Percentiles rank a stretch among this genome's conserved stretches.
phyloP scores from a whole-genome alignment of 257 asterid species.

The Prunella vulgaris region DNA sequence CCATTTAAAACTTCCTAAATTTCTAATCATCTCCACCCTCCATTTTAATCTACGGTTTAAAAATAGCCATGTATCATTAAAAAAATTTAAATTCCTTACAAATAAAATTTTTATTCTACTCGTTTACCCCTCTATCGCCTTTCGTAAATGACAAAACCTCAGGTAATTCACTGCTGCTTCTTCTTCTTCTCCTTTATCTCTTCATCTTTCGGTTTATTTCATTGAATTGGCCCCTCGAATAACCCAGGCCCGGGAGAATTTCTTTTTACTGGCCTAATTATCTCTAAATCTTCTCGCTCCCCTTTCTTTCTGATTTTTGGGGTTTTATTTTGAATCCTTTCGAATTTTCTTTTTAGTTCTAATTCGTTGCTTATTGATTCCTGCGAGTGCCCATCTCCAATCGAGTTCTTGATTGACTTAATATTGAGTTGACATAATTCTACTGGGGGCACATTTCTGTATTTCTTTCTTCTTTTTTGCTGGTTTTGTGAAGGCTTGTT shows the following conservation, averaged over 20 bases:
- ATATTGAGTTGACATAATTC: too few species aligned
- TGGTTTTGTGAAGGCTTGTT: too few species aligned
- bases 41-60: too few species aligned
- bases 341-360: not conserved
- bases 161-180: conserved; percentile 19
- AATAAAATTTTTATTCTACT: too few species aligned
- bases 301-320: not conserved
- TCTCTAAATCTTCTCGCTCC: not conserved
- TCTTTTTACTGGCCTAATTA: not conserved
- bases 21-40: too few species aligned
- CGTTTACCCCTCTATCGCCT: not conserved
- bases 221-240: not conserved
- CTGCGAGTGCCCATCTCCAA: not conserved
- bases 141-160: not conserved
- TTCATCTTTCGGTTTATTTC: not conserved
- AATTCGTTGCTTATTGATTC: not conserved
- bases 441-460: too few species aligned
- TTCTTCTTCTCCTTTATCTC: not conserved
- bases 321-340: not conserved
- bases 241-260: not conserved
- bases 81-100: too few species aligned
- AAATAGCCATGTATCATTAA: too few species aligned
- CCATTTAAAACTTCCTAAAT: too few species aligned
- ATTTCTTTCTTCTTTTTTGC: too few species aligned
- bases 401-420: conserved; percentile 6